These are phyloP conservation scores for Silene coronaria DNA, from an alignment of 179 eudicot species.

Conservation along the genomic window DNA sequence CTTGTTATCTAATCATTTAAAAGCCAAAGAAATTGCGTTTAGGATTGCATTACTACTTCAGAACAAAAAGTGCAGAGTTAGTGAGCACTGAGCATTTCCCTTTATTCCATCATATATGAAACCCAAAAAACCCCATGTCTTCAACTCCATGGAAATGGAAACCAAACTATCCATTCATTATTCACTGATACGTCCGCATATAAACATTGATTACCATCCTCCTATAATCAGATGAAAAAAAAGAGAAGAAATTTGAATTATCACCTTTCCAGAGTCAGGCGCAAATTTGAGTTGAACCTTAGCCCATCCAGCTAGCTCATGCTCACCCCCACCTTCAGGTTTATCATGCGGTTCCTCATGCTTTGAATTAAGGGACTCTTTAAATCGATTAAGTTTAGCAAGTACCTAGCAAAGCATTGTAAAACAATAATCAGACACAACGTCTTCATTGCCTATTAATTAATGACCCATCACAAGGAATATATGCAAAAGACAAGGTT, in stretches of 20 bases:
- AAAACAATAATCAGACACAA: neutral
- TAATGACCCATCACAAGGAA: neutral
- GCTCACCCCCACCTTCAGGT: constrained; percentile 34
- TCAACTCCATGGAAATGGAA: neutral
- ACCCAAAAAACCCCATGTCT: neutral
- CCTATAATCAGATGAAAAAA: neutral
- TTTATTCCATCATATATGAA: neutral
- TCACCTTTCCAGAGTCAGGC: constrained; percentile 62
- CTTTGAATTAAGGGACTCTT: constrained; percentile 33
- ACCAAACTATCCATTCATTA: neutral
- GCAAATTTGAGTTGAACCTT: constrained; percentile 49
- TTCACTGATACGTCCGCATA: neutral
- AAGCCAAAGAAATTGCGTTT: neutral
- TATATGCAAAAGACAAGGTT: neutral
- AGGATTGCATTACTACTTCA: neutral
- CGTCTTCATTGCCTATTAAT: neutral
- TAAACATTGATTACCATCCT: neutral
- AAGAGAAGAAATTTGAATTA: neutral
- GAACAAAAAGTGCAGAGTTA: neutral
- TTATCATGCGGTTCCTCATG: constrained; percentile 33
- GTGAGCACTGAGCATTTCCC: neutral
- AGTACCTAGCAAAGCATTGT: constrained; percentile 45
- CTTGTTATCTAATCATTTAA: too few relatives aligned
- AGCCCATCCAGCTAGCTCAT: constrained; percentile 66
- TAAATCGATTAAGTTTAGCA: constrained; percentile 69